These are phyloP conservation scores for Testicularia cyperi DNA, from an alignment of 1,284 basidiomycete species.

Conservation along the genomic window DNA sequence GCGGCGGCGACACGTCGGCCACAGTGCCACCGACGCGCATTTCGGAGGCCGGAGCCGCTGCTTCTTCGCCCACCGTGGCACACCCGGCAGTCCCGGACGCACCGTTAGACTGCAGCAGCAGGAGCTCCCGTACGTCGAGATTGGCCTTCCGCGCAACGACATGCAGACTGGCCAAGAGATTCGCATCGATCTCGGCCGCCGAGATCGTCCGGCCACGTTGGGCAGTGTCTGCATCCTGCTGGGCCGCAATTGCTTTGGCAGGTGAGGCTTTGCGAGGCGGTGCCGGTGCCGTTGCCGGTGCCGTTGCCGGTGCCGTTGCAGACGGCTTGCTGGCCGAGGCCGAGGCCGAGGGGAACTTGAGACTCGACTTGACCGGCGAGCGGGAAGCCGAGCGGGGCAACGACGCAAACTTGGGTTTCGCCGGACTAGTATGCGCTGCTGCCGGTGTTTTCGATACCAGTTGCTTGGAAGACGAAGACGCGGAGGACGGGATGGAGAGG, in stretches of 20 bases:
- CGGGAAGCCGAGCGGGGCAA: constrained; percentile 8
- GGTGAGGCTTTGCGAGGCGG: too few relatives aligned
- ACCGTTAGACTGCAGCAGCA: background rate
- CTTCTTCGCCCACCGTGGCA: background rate
- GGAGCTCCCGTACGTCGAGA: constrained; percentile 15
- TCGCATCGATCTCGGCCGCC: constrained; percentile 23
- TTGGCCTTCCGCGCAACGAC: constrained; percentile 37
- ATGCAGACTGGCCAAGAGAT: constrained; percentile 16
- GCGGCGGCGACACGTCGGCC: background rate
- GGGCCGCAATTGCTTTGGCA: too few relatives aligned
- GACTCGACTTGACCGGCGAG: constrained; percentile 26
- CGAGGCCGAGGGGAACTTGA: constrained; percentile 9
- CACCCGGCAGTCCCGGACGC: too few relatives aligned
- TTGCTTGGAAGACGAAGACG: constrained; percentile 3
- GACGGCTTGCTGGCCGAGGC: background rate
- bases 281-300: too few relatives aligned
- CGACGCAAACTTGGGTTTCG: background rate
- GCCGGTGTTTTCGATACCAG: background rate
- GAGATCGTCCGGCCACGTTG: constrained; percentile 3
- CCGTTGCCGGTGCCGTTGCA: background rate
- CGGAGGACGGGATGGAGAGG: constrained; percentile 20
- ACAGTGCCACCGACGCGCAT: background rate
- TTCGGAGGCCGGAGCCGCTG: background rate
- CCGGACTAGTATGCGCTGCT: background rate
- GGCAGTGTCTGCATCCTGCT: too few relatives aligned